Conservation (phyloP, 768 basidiomycete genomes). For the Botryobasidium botryosum region DNA sequence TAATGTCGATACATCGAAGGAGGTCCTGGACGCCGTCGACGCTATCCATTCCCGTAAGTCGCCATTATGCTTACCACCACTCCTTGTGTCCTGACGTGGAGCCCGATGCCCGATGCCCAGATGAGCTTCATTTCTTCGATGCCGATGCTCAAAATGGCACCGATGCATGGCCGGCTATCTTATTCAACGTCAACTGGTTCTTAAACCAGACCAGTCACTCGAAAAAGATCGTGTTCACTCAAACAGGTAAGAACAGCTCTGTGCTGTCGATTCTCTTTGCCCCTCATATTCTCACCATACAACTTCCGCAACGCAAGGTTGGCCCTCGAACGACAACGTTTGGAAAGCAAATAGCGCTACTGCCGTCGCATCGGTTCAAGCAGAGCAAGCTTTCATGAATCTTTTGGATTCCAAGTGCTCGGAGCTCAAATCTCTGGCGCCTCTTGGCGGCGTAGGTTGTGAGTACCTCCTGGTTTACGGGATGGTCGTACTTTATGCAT, state of each 20-base stretch:
- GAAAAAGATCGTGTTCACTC: conserved; percentile 2
- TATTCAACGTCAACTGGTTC: background rate
- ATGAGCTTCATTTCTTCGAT: conserved; percentile 10
- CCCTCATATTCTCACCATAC: background rate
- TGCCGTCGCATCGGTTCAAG: conserved; percentile 11
- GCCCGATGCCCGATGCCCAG: too few relatives aligned
- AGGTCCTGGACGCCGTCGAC: conserved; percentile 12
- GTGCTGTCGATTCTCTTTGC: background rate
- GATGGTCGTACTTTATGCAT: too few relatives aligned
- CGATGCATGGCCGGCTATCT: background rate
- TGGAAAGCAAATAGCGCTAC: conserved; percentile 13
- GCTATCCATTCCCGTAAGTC: conserved; percentile 10
- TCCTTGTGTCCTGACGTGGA: too few relatives aligned
- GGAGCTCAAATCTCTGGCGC: conserved; percentile 5
- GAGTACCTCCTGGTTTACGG: too few relatives aligned
- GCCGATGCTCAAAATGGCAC: conserved; percentile 6
- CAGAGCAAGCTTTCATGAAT: conserved; percentile 12
- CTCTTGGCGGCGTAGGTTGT: conserved; percentile 10
- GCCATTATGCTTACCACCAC: too few relatives aligned
- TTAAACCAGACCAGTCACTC: background rate
- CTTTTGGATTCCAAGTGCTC: conserved; percentile 13
- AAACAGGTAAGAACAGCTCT: conserved; percentile 1
- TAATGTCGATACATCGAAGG: background rate
- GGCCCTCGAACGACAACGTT: conserved; percentile 13
- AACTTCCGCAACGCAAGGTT: conserved; percentile 5